Evolutionary conservation across 805 yeast species (phyloP).

Genomic region (Danielia reshetovae): DNA sequence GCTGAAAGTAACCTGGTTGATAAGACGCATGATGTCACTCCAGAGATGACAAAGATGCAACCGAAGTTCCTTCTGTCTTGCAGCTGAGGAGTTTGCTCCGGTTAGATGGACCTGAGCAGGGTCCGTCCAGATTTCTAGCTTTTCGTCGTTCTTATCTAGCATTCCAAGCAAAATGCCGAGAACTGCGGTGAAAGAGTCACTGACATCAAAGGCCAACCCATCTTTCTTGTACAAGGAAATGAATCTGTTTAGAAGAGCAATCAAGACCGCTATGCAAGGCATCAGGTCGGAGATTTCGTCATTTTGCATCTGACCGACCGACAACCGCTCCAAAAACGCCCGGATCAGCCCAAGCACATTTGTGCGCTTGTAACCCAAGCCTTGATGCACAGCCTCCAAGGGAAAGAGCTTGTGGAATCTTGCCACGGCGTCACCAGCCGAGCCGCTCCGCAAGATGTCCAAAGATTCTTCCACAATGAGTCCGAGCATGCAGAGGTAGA

Average conservation of each 20-base stretch:
- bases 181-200: conserved; percentile 15
- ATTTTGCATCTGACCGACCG: too few species aligned
- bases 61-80: conserved; percentile 20
- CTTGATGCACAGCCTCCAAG: conserved; percentile 14
- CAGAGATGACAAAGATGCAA: conserved; percentile 31
- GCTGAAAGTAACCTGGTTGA: conserved; percentile 24
- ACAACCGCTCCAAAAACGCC: background rate
- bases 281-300: background rate
- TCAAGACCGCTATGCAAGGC: conserved; percentile 1
- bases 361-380: conserved; percentile 15
- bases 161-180: conserved; percentile 19
- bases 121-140: conserved; percentile 31
- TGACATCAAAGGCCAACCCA: conserved; percentile 13
- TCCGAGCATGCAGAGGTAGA: conserved; percentile 27
- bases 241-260: conserved; percentile 23
- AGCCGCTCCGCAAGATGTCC: conserved; percentile 14
- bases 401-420: conserved; percentile 24
- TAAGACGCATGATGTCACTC: conserved; percentile 31
- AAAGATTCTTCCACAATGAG: conserved; percentile 31
- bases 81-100: conserved; percentile 12
- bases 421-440: conserved; percentile 6
- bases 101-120: conserved; percentile 24
- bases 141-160: conserved; percentile 10
- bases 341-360: conserved; percentile 11
- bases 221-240: conserved; percentile 17